A percentile compares a stretch with the other conserved stretches of the same genome.
Conservation (phyloP, 1,284 basidiomycete genomes). For the Cryptococcus sp. region DNA sequence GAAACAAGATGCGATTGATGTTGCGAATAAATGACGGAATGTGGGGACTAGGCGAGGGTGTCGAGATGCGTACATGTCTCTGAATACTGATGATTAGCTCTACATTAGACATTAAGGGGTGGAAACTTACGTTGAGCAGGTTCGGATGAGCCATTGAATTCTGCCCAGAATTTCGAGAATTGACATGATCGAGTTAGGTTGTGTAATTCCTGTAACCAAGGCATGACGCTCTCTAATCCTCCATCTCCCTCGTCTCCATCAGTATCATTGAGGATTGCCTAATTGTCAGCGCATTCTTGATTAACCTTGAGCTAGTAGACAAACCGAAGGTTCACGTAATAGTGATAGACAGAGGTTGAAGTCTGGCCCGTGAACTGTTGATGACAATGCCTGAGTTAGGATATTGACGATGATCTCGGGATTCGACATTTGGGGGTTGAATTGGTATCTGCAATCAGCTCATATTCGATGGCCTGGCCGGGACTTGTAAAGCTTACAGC, state of each 20-base stretch:
- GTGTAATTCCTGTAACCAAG: constrained; percentile 68
- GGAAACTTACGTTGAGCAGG: constrained; percentile 31
- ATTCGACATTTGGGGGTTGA: constrained; percentile 90
- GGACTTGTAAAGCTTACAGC: constrained; percentile 52
- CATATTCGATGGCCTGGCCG: neutral
- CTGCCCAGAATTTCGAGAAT: constrained; percentile 84
- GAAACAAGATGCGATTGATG: constrained; percentile 41
- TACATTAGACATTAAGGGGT: neutral
- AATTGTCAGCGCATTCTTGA: constrained; percentile 6
- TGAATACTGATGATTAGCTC: constrained; percentile 26
- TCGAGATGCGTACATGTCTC: constrained; percentile 36
- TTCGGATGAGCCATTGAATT: constrained; percentile 58
- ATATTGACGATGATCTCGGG: constrained; percentile 90
- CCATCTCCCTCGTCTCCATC: constrained; percentile 60
- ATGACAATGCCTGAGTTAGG: constrained; percentile 84
- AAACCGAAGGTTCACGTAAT: constrained; percentile 38
- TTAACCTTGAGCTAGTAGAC: constrained; percentile 5
- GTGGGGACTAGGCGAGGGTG: constrained; percentile 33
- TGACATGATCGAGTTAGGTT: constrained; percentile 77
- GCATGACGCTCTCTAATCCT: constrained; percentile 67
- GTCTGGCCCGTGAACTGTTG: constrained; percentile 67
- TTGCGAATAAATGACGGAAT: constrained; percentile 37
- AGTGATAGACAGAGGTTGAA: constrained; percentile 90
- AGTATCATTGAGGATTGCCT: constrained; percentile 50
- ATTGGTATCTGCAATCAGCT: constrained; percentile 71